These are phyloP conservation scores for Ilyonectria robusta DNA, from an alignment of 2,329 filamentous ascomycete genomes.

Conservation along the genomic window DNA sequence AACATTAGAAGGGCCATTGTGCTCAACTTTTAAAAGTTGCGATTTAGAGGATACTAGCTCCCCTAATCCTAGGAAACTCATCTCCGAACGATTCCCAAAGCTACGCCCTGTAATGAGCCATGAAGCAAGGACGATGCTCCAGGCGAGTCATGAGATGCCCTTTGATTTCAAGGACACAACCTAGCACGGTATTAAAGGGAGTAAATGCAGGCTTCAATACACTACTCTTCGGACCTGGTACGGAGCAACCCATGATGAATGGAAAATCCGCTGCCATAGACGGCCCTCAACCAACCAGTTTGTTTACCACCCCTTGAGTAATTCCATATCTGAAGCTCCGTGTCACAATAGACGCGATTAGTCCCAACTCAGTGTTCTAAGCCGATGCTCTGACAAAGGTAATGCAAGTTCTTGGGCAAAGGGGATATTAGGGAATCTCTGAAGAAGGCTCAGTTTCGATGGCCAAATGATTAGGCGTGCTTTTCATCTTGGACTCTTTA, in stretches of 20 bases:
- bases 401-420: background rate
- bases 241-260: background rate
- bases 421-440: background rate
- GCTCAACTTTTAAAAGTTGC: no score
- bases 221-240: background rate
- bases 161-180: no score
- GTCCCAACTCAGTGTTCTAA: background rate
- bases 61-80: no score
- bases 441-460: background rate
- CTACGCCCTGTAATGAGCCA: no score
- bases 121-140: no score
- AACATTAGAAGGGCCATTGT: no score
- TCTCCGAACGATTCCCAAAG: no score
- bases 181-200: no score
- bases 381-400: background rate
- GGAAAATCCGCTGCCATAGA: background rate
- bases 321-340: background rate
- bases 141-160: no score
- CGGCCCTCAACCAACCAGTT: background rate
- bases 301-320: background rate
- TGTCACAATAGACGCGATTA: background rate
- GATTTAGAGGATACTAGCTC: no score
- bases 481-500: background rate
- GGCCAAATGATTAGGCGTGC: background rate
- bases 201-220: no score